A percentile compares a stretch with the other conserved stretches of the same genome.
These are phyloP conservation scores for Xylaria hypoxylon DNA, from an alignment of 2,329 filamentous ascomycete species.

Conservation along the genomic window DNA sequence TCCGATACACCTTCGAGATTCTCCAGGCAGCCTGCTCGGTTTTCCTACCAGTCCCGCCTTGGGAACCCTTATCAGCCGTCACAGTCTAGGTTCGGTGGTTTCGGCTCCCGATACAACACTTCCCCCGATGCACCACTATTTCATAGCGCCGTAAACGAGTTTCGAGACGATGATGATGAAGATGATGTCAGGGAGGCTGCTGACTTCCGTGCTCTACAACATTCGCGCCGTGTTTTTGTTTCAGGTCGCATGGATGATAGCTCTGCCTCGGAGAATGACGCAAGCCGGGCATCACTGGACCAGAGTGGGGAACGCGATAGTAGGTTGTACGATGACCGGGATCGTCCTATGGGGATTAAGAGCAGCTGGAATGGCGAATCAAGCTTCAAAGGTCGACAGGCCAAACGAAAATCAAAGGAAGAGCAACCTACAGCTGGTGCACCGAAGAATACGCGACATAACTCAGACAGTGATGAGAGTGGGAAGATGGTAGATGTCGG, in stretches of 20 bases:
- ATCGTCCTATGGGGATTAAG: conserved; percentile 65
- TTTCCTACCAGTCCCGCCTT: conserved; percentile 49
- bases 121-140: conserved; percentile 90
- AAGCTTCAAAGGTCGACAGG: conserved; percentile 54
- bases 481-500: conserved; percentile 89
- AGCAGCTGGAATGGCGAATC: conserved; percentile 73
- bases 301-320: conserved; percentile 64
- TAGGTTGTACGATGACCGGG: conserved; percentile 59
- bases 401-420: conserved; percentile 59
- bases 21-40: conserved; percentile 48
- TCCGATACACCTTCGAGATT: conserved; percentile 47
- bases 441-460: conserved; percentile 48
- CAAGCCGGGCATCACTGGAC: conserved; percentile 67
- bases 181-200: conserved; percentile 92
- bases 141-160: conserved; percentile 89
- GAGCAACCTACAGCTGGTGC: conserved; percentile 49
- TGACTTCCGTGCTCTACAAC: conserved; percentile 92
- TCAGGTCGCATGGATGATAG: conserved; percentile 86
- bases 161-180: conserved; percentile 93
- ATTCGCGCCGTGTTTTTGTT: conserved; percentile 88
- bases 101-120: conserved; percentile 79
- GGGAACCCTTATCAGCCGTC: conserved; percentile 84
- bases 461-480: conserved; percentile 55
- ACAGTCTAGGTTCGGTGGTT: conserved; percentile 83
- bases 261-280: conserved; percentile 81